Base-by-base conservation (phyloP, 2,329 filamentous ascomycete genomes). In the Hawksworthiomyces lignivorus region DNA sequence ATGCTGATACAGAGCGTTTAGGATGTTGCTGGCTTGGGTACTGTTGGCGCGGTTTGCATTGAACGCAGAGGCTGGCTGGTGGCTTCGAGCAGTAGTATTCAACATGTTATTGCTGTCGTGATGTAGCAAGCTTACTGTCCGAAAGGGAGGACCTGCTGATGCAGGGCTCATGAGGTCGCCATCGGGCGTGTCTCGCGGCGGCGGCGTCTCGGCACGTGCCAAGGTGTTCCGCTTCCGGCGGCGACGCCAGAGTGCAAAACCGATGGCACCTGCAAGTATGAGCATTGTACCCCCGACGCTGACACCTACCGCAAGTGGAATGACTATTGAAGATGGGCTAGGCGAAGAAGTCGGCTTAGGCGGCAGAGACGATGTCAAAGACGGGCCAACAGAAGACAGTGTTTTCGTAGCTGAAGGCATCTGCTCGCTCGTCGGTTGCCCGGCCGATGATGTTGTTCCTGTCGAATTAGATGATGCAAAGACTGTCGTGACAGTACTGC, bases 201-300 rank as follows among this genome's bases (percentile, higher is more conserved):
- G 49, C 9, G 49, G 49, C 3, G 49, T 44, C 27, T 51, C 49
- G 22, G 49, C 49, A 3, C 40, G 37, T 0, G 48, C 38, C 4
- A 18, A 30, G 2, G 30, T 12, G 4, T 35, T 34, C 3, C 19
- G 34, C 10, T 33, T 34, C 3, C 39, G 37, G 7, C 35, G 39
- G 4, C 48, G 46, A 45, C 48, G 48, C 48, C 45, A 50, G 11
- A 47, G 2, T 8, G 42, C 24, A 10, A 20, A 39, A 1, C 38
- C 48, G 3, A 43, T 17, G 2, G 43, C 32, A 4, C 27, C 33
- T 0, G 38, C 45, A 3, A 43, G 18, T 2, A 43, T 14, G 2
- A 47, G 15, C 2, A 36, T 35, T 1, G 34, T 40, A 3, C 48
- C 44, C 7, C 49, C 49, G 15, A 51, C 29, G 19, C 35, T 44